These are phyloP conservation scores for Chytridium lagenaria DNA, from an alignment of 371 early-diverging fungal genomes.

Conservation along the genomic window DNA sequence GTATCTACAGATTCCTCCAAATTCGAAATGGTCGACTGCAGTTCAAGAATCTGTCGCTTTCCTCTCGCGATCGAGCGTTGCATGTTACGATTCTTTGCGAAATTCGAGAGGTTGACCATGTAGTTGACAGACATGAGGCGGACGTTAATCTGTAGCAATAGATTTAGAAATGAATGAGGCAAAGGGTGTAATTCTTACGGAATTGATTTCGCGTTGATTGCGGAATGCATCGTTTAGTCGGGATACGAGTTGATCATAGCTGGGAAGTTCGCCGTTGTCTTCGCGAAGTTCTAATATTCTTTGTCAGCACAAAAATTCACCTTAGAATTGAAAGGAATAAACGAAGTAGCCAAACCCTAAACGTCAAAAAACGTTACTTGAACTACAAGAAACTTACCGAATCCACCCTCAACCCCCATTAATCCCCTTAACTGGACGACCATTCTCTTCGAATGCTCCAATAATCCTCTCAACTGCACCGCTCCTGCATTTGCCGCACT, in stretches of 20 bases:
- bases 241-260: conserved; percentile 36
- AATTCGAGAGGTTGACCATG: conserved; percentile 47
- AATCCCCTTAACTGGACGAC: conserved; percentile 40
- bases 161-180: not conserved
- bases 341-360: not conserved
- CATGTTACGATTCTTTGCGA: conserved; percentile 43
- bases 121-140: conserved; percentile 47
- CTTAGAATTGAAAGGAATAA: not conserved
- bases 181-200: conserved; percentile 1
- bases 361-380: not conserved
- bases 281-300: conserved; percentile 22
- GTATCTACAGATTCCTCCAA: conserved; percentile 39
- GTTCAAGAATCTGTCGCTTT: conserved; percentile 37
- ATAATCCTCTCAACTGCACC: conserved; percentile 30
- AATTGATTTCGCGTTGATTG: conserved; percentile 45
- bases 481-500: not conserved
- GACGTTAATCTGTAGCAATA: conserved; percentile 31
- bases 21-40: conserved; percentile 40
- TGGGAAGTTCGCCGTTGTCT: conserved; percentile 34
- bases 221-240: conserved; percentile 41
- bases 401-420: conserved; percentile 25
- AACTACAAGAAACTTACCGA: conserved; percentile 28
- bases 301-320: too few species aligned
- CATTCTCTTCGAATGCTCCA: conserved; percentile 46
- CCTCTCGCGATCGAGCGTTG: conserved; percentile 38